Conservation (phyloP, 305 asterid genomes). For the Plantago coronopus region DNA sequence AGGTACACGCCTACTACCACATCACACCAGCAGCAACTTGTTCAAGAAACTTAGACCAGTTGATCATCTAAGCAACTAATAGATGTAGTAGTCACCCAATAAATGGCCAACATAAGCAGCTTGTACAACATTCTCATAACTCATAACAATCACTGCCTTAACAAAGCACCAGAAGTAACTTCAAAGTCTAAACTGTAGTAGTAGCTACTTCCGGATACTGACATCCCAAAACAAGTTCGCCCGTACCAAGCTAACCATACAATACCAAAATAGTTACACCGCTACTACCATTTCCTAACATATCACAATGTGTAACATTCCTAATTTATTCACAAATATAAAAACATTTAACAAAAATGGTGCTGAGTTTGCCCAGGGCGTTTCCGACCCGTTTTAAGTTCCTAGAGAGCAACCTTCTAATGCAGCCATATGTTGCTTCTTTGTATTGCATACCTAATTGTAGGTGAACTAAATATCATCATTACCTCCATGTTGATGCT, state of each 20-base stretch:
- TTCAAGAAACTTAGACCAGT: neutral
- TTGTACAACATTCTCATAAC: neutral
- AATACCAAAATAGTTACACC: constrained; percentile 10
- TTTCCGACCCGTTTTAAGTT: constrained; percentile 7
- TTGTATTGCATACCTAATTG: neutral
- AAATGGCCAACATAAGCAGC: constrained; percentile 5
- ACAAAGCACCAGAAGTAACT: constrained; percentile 7
- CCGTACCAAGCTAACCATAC: constrained; percentile 1
- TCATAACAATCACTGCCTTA: neutral
- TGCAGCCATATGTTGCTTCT: constrained; percentile 15
- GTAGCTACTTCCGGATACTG: neutral
- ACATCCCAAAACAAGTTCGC: neutral
- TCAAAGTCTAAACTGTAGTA: constrained; percentile 1
- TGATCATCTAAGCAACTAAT: neutral
- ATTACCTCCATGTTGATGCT: constrained; percentile 3
- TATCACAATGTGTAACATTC: constrained; percentile 4
- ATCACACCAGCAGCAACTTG: neutral
- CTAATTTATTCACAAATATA: constrained; percentile 23
- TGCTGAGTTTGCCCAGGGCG: constrained; percentile 5
- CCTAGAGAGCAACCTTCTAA: constrained; percentile 15
- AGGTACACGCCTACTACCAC: constrained; percentile 10
- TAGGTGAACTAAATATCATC: constrained; percentile 5
- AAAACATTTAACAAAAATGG: constrained; percentile 19
- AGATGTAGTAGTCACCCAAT: constrained; percentile 2
- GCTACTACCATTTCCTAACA: constrained; percentile 10